Conservation (phyloP, 73 alveolate genomes). For the Uronychia binucleata region DNA sequence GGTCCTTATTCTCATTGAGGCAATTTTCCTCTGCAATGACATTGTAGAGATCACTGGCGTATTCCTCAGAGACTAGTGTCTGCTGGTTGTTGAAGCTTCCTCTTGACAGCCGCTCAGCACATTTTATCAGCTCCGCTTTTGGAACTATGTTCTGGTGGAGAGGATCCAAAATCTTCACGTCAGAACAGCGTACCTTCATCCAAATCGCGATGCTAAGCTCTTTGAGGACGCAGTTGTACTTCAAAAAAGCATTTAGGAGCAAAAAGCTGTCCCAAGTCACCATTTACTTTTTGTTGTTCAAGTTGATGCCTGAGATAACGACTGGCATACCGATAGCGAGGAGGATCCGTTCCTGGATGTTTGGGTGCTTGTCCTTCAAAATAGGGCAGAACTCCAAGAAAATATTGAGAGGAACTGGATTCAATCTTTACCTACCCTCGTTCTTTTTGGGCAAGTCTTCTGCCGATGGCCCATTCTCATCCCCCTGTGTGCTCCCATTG, state of each 20-base stretch:
- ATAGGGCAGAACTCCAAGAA: background rate
- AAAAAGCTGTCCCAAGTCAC: conserved; percentile 1
- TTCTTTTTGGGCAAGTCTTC: background rate
- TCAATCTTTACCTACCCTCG: background rate
- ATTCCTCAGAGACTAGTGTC: conserved; percentile 9
- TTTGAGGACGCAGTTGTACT: background rate
- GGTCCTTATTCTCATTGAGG: background rate
- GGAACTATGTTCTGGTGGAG: background rate
- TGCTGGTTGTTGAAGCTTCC: background rate
- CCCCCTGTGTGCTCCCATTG: background rate
- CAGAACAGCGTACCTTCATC: background rate
- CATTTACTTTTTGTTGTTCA: background rate
- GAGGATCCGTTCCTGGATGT: background rate
- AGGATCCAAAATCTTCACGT: background rate
- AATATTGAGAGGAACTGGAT: background rate
- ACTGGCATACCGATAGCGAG: background rate
- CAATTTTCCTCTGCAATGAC: background rate
- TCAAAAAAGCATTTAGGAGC: background rate
- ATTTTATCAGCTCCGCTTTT: background rate
- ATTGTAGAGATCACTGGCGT: background rate
- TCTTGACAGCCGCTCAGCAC: conserved; percentile 2
- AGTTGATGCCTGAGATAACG: background rate
- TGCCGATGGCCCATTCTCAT: background rate
- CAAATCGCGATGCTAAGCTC: background rate
- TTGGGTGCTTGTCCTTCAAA: conserved; percentile 5